Conservation (phyloP, 768 basidiomycete genomes). For the Collybiopsis confluens region DNA sequence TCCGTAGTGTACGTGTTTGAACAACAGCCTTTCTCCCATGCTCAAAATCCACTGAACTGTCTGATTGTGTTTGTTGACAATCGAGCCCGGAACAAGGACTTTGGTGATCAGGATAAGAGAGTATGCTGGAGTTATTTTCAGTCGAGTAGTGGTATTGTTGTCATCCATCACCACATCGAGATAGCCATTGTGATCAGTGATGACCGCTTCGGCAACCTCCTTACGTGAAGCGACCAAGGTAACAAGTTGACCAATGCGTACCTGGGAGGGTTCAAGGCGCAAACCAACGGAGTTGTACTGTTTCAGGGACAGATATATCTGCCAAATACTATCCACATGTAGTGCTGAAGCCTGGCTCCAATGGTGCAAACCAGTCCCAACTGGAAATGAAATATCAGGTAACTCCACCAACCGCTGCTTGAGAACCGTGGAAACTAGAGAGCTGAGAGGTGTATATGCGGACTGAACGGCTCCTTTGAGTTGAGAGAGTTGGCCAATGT, state of each 20-base stretch:
- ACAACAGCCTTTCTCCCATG: not conserved
- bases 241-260: conserved; percentile 9
- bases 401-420: not conserved
- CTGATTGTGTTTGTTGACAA: conserved; percentile 9
- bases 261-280: conserved; percentile 4
- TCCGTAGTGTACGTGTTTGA: conserved; percentile 10
- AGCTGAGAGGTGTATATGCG: not conserved
- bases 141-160: not conserved
- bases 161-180: not conserved
- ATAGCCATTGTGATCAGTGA: conserved; percentile 8
- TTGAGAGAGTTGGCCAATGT: not conserved
- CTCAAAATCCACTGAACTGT: conserved; percentile 11
- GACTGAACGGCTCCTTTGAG: not conserved
- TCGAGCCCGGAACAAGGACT: conserved; percentile 9
- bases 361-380: not conserved
- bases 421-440: not conserved
- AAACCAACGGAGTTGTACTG: conserved; percentile 8
- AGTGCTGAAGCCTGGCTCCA: not conserved
- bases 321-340: conserved; percentile 12
- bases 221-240: conserved; percentile 7
- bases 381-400: not conserved
- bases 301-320: conserved; percentile 1
- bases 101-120: conserved; percentile 11
- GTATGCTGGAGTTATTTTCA: conserved; percentile 10
- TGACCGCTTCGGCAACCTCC: conserved; percentile 7